Evolutionary conservation across 2,329 filamentous ascomycete species (phyloP).

Genomic region (Diaporthe ilicicola): DNA sequence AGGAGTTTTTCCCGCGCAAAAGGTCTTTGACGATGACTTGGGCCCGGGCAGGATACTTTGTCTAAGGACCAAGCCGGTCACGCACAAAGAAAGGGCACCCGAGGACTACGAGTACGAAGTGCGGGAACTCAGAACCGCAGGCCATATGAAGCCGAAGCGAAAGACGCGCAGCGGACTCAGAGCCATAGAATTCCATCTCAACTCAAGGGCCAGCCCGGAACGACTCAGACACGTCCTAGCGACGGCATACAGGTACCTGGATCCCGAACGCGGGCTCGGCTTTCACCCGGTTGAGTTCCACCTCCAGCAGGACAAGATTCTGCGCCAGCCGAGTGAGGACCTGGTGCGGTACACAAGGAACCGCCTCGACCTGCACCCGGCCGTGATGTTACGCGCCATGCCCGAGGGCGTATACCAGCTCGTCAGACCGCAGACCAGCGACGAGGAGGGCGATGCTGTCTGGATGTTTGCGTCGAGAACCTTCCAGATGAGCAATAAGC

Average conservation of each 20-base stretch:
- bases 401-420: neutral
- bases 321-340: neutral
- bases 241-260: neutral
- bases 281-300: neutral
- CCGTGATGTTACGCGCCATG: neutral
- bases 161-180: accelerated
- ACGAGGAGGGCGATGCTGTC: neutral
- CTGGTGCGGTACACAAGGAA: neutral
- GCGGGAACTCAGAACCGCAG: neutral
- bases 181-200: neutral
- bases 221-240: neutral
- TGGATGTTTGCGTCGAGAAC: neutral
- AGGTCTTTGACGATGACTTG: neutral
- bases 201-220: neutral
- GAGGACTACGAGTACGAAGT: conserved; percentile 1
- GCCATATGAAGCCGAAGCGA: accelerated
- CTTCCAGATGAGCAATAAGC: neutral
- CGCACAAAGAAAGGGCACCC: neutral
- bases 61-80: neutral
- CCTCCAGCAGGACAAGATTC: neutral
- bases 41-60: neutral
- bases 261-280: accelerated
- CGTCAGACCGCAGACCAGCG: neutral
- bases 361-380: neutral
- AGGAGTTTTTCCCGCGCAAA: neutral